Conservation (phyloP, 1,139 yeast species). For the Candida tunisiensis region DNA sequence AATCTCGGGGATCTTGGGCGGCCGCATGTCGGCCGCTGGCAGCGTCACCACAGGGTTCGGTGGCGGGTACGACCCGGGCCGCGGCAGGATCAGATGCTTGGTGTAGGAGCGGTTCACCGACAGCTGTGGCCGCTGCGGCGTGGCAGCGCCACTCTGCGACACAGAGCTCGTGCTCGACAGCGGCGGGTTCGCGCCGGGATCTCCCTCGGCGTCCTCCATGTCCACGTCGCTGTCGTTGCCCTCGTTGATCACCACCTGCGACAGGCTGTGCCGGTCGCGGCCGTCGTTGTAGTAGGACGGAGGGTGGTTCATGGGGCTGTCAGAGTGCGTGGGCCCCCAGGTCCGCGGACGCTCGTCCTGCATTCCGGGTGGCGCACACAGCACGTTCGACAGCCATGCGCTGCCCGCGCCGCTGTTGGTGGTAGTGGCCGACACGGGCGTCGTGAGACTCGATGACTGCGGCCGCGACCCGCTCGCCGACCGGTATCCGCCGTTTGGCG, state of each 20-base stretch:
- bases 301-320: no score
- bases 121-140: slow-evolving; percentile 2
- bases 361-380: slow-evolving; percentile 7
- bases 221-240: no score
- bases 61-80: slow-evolving; percentile 11
- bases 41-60: slow-evolving; percentile 5
- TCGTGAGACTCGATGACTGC: slow-evolving; percentile 10
- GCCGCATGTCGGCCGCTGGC: slow-evolving; percentile 13
- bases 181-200: no score
- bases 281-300: slow-evolving; percentile 3
- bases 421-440: slow-evolving; percentile 10
- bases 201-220: no score
- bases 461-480: slow-evolving; percentile 6
- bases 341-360: slow-evolving; percentile 14
- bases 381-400: slow-evolving; percentile 15
- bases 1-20: slow-evolving; percentile 12
- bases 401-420: slow-evolving; percentile 5
- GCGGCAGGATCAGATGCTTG: slow-evolving; percentile 11
- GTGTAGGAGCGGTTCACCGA: slow-evolving; percentile 13
- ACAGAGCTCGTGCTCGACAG: slow-evolving; percentile 1
- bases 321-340: slow-evolving; percentile 16
- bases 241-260: no score
- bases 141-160: neutral
- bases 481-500: neutral
- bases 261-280: slow-evolving; percentile 1